These are phyloP conservation scores for Boletus semigastroideus DNA, from an alignment of 1,284 basidiomycete species.

Conservation along the genomic window DNA sequence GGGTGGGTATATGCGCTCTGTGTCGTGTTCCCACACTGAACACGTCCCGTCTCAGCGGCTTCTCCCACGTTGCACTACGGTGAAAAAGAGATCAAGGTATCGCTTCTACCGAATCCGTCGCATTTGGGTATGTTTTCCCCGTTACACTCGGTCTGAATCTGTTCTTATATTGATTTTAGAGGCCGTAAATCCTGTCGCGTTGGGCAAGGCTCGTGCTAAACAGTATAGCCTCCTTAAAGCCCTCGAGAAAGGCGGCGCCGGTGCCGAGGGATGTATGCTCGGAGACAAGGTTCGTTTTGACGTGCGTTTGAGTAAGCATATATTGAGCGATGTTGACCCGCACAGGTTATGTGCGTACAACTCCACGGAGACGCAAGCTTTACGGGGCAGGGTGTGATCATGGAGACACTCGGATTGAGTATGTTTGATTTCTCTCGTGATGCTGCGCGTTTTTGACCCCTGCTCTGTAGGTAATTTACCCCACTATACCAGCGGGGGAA, in stretches of 20 bases:
- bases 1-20: constrained; percentile 38
- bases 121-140: constrained; percentile 61
- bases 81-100: constrained; percentile 60
- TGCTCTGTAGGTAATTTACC: constrained; percentile 67
- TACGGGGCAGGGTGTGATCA: constrained; percentile 87
- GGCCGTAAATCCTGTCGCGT: constrained; percentile 82
- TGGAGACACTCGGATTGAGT: constrained; percentile 84
- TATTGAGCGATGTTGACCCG: neutral
- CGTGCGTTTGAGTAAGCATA: neutral
- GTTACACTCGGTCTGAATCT: neutral
- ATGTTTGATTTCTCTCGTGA: constrained; percentile 25
- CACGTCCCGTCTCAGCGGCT: constrained; percentile 42
- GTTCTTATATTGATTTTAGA: constrained; percentile 41
- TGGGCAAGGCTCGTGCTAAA: constrained; percentile 90
- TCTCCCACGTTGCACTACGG: constrained; percentile 60
- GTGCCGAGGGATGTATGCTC: constrained; percentile 64
- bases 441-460: neutral
- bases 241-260: constrained; percentile 34
- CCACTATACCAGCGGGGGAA: constrained; percentile 87
- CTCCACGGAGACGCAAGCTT: constrained; percentile 91
- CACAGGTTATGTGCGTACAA: constrained; percentile 78
- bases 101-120: constrained; percentile 84
- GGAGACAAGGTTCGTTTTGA: constrained; percentile 57
- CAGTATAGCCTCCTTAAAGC: constrained; percentile 81
- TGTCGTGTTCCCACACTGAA: neutral